Percentiles rank a stretch among this genome's conserved stretches.
phyloP scores from a whole-genome alignment of 2,329 filamentous ascomycete genomes.

The Claviceps monticola region DNA sequence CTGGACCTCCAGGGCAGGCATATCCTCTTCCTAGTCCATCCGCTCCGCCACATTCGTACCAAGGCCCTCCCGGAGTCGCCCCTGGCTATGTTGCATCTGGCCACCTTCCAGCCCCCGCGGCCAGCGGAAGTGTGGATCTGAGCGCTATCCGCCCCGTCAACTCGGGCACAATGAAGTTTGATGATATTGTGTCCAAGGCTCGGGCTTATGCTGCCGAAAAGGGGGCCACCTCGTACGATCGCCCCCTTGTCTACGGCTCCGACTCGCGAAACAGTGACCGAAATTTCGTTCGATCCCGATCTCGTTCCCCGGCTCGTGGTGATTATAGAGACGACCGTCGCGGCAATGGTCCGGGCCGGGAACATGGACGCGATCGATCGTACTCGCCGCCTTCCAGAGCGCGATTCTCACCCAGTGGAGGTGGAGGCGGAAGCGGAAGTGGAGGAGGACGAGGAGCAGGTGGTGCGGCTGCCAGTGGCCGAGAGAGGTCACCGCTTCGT shows the following conservation, averaged over 20 bases:
- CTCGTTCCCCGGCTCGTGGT: conserved; percentile 62
- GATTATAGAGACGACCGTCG: conserved; percentile 70
- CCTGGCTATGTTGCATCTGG: conserved; percentile 23
- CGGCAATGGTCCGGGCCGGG: conserved; percentile 36
- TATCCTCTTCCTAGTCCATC: conserved; percentile 24
- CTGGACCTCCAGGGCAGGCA: conserved; percentile 22
- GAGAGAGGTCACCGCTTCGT: conserved; percentile 45
- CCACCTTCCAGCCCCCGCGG: conserved; percentile 53
- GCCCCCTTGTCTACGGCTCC: conserved; percentile 32
- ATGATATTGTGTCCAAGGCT: conserved; percentile 73
- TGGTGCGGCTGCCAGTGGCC: conserved; percentile 28
- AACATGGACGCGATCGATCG: conserved; percentile 52
- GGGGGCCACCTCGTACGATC: conserved; percentile 51
- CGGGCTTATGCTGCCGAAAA: conserved; percentile 71
- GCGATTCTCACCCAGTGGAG: conserved; percentile 46
- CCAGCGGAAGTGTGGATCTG: conserved; percentile 65
- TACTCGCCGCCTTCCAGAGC: conserved; percentile 51
- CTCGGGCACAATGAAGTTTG: conserved; percentile 70
- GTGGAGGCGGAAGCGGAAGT: conserved; percentile 26
- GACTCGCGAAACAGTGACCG: conserved; percentile 25
- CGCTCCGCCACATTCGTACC: conserved; percentile 20
- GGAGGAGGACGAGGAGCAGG: neutral
- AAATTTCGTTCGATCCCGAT: conserved; percentile 52
- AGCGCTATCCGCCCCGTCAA: conserved; percentile 67
- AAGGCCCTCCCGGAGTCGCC: conserved; percentile 22